phyloP scores from a whole-genome alignment of 345 rosid species.

The Bruguiera gymnorhiza region DNA sequence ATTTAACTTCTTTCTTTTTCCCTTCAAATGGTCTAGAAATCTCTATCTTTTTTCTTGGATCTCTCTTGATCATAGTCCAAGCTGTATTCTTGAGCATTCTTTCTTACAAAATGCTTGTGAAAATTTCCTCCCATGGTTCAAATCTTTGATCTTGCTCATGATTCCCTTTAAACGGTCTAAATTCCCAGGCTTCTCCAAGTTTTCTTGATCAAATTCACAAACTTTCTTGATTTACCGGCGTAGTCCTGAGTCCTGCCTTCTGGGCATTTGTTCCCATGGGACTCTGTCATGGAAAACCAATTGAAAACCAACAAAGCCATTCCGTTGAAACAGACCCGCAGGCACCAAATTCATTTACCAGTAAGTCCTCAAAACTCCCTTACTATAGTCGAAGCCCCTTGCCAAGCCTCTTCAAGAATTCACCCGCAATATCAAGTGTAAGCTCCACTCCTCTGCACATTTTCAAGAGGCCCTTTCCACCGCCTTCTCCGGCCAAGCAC shows the following conservation, averaged over 20 bases:
- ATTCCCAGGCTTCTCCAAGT: slow-evolving; percentile 1
- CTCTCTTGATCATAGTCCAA: neutral
- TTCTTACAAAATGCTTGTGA: neutral
- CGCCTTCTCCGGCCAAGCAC: slow-evolving; percentile 97
- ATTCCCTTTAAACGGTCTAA: slow-evolving; percentile 13
- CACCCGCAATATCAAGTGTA: slow-evolving; percentile 73
- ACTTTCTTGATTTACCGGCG: slow-evolving; percentile 10
- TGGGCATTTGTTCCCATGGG: slow-evolving; percentile 54
- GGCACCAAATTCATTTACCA: slow-evolving; percentile 32
- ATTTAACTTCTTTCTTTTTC: neutral
- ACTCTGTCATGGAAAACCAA: slow-evolving; percentile 84
- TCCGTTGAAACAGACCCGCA: slow-evolving; percentile 35
- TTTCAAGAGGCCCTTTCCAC: slow-evolving; percentile 96
- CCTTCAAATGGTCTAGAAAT: slow-evolving; percentile 1
- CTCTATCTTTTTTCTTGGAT: neutral
- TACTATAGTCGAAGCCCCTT: slow-evolving; percentile 90
- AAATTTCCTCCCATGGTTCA: neutral
- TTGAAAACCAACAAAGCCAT: slow-evolving; percentile 42
- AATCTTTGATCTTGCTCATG: neutral
- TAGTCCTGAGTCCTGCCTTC: slow-evolving; percentile 9
- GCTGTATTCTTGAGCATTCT: neutral
- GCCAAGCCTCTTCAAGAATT: slow-evolving; percentile 76
- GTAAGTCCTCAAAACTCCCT: slow-evolving; percentile 66
- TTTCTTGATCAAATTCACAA: slow-evolving; percentile 11
- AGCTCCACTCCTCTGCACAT: slow-evolving; percentile 81